phyloP scores from a whole-genome alignment of 176 grass and related monocot species.

The Triticum urartu region DNA sequence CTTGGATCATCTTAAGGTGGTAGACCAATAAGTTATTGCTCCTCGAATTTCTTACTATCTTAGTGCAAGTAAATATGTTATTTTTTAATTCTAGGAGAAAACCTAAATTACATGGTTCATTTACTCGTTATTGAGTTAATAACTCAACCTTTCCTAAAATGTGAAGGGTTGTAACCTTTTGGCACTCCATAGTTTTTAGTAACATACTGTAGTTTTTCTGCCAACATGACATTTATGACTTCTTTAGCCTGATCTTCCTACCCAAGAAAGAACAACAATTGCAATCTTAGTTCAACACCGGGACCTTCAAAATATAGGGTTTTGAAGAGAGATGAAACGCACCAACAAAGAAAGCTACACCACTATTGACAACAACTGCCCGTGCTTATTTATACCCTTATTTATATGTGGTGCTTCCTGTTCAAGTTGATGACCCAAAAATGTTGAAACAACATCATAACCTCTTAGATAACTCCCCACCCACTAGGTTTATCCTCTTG shows the following conservation, averaged over 20 bases:
- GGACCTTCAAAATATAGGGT: neutral
- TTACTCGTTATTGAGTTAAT: neutral
- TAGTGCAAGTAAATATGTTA: neutral
- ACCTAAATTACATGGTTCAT: neutral
- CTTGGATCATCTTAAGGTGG: no score
- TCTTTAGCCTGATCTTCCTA: neutral
- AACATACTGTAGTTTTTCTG: neutral
- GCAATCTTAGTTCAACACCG: neutral
- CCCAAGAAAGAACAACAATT: neutral
- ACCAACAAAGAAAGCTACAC: no score
- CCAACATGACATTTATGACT: neutral
- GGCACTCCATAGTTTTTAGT: neutral
- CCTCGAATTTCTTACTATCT: neutral
- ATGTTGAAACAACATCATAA: conserved; percentile 37
- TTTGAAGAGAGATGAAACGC: neutral
- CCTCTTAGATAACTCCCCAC: conserved; percentile 25
- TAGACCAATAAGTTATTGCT: no score
- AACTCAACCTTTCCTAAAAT: neutral
- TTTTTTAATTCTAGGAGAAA: neutral
- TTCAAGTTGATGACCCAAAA: conserved; percentile 31
- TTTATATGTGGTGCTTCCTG: conserved; percentile 19
- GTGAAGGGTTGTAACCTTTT: conserved; percentile 12
- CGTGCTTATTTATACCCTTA: neutral
- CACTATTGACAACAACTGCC: neutral
- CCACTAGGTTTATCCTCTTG: conserved; percentile 10